phyloP scores from a whole-genome alignment of 495 filamentous ascomycete genomes.

The Daldinia grandis region DNA sequence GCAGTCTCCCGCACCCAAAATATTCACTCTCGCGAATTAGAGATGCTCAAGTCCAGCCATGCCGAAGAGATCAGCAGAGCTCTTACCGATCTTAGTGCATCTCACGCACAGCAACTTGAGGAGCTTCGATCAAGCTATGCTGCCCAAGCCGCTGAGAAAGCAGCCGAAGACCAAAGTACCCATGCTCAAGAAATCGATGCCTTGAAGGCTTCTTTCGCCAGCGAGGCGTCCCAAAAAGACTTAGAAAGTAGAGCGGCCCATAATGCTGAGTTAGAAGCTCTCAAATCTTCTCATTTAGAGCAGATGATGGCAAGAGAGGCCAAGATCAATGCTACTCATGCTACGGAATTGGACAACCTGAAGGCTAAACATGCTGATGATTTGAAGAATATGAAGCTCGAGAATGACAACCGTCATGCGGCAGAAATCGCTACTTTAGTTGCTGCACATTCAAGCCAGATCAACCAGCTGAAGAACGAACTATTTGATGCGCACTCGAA shows the following conservation, averaged over 20 bases:
- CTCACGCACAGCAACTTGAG: constrained; percentile 50
- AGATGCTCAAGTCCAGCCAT: constrained; percentile 55
- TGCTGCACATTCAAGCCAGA: constrained; percentile 33
- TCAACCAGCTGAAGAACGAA: constrained; percentile 52
- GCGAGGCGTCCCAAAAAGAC: constrained; percentile 35
- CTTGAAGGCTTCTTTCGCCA: constrained; percentile 26
- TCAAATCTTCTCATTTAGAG: constrained; percentile 39
- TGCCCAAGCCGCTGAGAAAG: constrained; percentile 36
- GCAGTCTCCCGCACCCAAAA: constrained; percentile 41
- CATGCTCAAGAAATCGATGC: constrained; percentile 36
- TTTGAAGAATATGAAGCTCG: constrained; percentile 45
- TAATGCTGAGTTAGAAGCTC: constrained; percentile 44
- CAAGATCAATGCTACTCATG: constrained; percentile 40
- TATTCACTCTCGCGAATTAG: constrained; percentile 46
- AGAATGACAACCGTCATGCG: constrained; percentile 43
- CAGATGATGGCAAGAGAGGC: constrained; percentile 37
- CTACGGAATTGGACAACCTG: constrained; percentile 38
- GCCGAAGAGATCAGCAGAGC: constrained; percentile 50
- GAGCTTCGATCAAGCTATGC: constrained; percentile 49
- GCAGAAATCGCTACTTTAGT: constrained; percentile 41
- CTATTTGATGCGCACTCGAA: constrained; percentile 54
- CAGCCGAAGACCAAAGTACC: constrained; percentile 28
- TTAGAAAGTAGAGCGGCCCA: constrained; percentile 39
- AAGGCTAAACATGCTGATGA: constrained; percentile 46
- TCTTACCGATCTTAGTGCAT: constrained; percentile 46